A percentile compares a stretch with the other conserved stretches of the same genome.
These are phyloP conservation scores for Leptographium procerum DNA, from an alignment of 2,329 filamentous ascomycete genomes.

Conservation along the genomic window DNA sequence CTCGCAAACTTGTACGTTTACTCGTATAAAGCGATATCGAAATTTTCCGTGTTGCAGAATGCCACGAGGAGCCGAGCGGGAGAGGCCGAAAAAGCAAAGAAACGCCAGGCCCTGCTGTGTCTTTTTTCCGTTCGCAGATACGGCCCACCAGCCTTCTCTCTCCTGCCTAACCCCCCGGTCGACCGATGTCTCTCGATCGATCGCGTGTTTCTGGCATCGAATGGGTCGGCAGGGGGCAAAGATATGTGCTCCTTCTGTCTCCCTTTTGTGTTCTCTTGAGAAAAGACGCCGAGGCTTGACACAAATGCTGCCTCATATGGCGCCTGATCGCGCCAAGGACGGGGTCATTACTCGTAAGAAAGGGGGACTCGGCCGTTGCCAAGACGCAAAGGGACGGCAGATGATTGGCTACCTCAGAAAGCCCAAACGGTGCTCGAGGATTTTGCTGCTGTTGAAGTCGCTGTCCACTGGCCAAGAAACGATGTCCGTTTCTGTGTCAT, in stretches of 20 bases:
- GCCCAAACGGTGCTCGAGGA: neutral
- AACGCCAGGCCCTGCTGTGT: neutral
- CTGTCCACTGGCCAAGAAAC: no score
- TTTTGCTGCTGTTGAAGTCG: no score
- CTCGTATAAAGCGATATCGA: no score
- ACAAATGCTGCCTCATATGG: slow-evolving; percentile 9
- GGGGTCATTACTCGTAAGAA: slow-evolving; percentile 1
- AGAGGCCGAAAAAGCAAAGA: neutral
- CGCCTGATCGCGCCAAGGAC: slow-evolving; percentile 6
- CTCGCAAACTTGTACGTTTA: no score
- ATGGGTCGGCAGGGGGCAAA: slow-evolving; percentile 6
- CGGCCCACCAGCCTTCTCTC: neutral
- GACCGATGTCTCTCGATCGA: slow-evolving; percentile 7
- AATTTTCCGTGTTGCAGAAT: no score
- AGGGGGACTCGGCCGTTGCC: slow-evolving; percentile 3
- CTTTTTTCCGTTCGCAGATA: no score
- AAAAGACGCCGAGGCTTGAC: slow-evolving; percentile 5
- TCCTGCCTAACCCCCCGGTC: slow-evolving; percentile 1
- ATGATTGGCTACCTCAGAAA: slow-evolving; percentile 15
- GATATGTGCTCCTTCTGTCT: neutral
- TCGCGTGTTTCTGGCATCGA: slow-evolving; percentile 10
- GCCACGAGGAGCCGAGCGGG: no score
- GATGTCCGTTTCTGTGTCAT: neutral
- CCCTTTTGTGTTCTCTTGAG: neutral
- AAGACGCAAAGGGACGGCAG: slow-evolving; percentile 6